A percentile compares a stretch with the other conserved stretches of the same genome.
Conservation (phyloP, 2,329 filamentous ascomycete genomes). For the Thielaviopsis populi region DNA sequence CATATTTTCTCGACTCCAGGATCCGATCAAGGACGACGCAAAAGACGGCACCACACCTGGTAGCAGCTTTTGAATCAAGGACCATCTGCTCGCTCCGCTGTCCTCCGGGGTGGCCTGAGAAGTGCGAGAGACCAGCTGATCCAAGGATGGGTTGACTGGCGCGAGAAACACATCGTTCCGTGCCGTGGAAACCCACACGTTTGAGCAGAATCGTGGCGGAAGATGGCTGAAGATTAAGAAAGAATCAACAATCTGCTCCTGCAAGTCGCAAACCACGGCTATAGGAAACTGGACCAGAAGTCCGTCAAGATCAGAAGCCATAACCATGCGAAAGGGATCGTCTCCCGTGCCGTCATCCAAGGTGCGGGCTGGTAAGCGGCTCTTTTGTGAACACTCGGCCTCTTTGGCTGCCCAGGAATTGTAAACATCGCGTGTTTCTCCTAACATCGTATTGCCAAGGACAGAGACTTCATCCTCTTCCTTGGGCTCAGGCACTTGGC, state of each 20-base stretch:
- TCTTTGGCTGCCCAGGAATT: slow-evolving; percentile 43
- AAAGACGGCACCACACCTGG: slow-evolving; percentile 8
- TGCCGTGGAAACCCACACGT: slow-evolving; percentile 21
- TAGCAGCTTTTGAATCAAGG: not conserved
- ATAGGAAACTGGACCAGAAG: slow-evolving; percentile 41
- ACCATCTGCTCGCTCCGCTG: not conserved
- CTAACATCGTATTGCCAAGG: slow-evolving; percentile 16
- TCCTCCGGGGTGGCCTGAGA: not conserved
- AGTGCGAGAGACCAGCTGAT: not conserved
- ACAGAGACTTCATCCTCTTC: not conserved
- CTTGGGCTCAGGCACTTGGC: not conserved
- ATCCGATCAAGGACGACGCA: not conserved
- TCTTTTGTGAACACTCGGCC: slow-evolving; percentile 29
- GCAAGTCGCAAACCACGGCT: slow-evolving; percentile 24
- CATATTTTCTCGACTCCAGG: not conserved
- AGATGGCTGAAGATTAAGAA: slow-evolving; percentile 55
- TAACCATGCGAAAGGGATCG: slow-evolving; percentile 68
- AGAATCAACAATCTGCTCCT: slow-evolving; percentile 44
- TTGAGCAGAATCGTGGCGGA: slow-evolving; percentile 19
- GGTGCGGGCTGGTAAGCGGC: slow-evolving; percentile 53
- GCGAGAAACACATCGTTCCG: slow-evolving; percentile 40
- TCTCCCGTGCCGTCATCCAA: slow-evolving; percentile 61
- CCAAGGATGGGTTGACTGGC: slow-evolving; percentile 22
- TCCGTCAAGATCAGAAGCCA: slow-evolving; percentile 60
- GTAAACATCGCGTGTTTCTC: slow-evolving; percentile 30